Evolutionary conservation across 148 eudicot species (phyloP), one percentile per base, ranked within the genome.

Genomic region (Chenopodium berlandieri): DNA sequence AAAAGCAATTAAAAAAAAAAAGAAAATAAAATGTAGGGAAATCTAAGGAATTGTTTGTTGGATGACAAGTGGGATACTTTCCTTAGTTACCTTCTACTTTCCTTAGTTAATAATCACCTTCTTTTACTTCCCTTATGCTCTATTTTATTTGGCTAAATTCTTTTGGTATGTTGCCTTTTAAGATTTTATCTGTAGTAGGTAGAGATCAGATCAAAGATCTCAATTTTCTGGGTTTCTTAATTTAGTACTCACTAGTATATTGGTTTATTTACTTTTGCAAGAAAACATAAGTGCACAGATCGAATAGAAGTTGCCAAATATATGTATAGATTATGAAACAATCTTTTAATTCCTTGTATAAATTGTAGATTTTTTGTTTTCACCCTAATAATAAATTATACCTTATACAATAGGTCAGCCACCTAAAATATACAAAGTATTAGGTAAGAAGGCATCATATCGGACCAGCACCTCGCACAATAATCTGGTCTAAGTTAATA

Each of bases 51-150:
- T n/a, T 8, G 40, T 71, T 71, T 34, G 50, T 71, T 46, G 52
- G 52, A 5, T 14, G 31, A 40, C 34, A 64, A 37, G 69, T 65
- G 56, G 56, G 75, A 83, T 79, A 83, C 81, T 83, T 83, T 73
- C 64, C 81, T 78, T 72, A 20, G 52, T 48, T 31, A 52, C n/a
- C n/a, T n/a, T n/a, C n/a, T 79, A 83, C 81, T 83, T 83, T 73
- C 64, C 81, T 78, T 72, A 20, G 52, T 48, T 31, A 52, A 75
- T 78, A 79, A 83, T 79, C 63, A 75, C 63, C 71, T 13, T 7
- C 85, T 79, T 83, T 75, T 79, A 67, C 76, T 68, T 68, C 76
- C 30, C 70, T 52, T 58, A 4, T 75, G 34, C 30, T 25, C 34
- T 52, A 37, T 52, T 32, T 65, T 32, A 76, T 30, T 56, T 70